Percentiles rank a stretch among this genome's conserved stretches.
Evolutionary conservation across 805 yeast genomes (phyloP).

Genomic region (Wickerhamiella slavikovae): DNA sequence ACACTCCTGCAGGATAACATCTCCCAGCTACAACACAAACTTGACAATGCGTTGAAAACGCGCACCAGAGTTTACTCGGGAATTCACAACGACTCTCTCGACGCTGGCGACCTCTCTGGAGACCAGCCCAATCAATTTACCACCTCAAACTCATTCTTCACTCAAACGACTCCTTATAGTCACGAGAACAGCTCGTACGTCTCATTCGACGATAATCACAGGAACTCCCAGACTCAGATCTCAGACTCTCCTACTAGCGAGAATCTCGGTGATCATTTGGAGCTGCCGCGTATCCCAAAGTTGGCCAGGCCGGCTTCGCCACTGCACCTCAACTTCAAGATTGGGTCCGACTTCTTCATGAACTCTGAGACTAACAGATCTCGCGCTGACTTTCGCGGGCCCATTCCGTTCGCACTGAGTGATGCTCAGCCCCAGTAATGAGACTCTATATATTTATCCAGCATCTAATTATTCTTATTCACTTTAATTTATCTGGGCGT

Average conservation of each 20-base stretch:
- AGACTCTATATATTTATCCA: too few relatives aligned
- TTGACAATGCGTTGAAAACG: constrained; percentile 7
- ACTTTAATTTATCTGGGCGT: too few relatives aligned
- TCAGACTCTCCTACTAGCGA: too few relatives aligned
- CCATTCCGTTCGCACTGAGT: too few relatives aligned
- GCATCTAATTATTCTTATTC: too few relatives aligned
- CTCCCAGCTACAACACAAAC: constrained; percentile 12
- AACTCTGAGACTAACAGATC: background rate
- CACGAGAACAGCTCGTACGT: too few relatives aligned
- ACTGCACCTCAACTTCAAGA: constrained; percentile 5
- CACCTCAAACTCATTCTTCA: constrained; percentile 1
- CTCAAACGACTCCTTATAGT: background rate
- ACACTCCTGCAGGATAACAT: constrained; percentile 14
- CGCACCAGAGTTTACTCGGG: constrained; percentile 1
- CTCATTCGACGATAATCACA: too few relatives aligned
- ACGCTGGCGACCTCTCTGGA: too few relatives aligned
- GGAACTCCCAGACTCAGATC: too few relatives aligned
- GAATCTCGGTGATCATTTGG: constrained; percentile 3
- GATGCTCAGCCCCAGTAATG: too few relatives aligned
- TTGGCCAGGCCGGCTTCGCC: constrained; percentile 5
- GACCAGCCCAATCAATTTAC: too few relatives aligned
- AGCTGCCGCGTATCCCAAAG: constrained; percentile 4
- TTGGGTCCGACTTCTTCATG: constrained; percentile 1
- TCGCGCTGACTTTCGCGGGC: too few relatives aligned
- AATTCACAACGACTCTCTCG: background rate